Conservation (phyloP, 148 eudicot species). For the Salicornia ramosissima region DNA sequence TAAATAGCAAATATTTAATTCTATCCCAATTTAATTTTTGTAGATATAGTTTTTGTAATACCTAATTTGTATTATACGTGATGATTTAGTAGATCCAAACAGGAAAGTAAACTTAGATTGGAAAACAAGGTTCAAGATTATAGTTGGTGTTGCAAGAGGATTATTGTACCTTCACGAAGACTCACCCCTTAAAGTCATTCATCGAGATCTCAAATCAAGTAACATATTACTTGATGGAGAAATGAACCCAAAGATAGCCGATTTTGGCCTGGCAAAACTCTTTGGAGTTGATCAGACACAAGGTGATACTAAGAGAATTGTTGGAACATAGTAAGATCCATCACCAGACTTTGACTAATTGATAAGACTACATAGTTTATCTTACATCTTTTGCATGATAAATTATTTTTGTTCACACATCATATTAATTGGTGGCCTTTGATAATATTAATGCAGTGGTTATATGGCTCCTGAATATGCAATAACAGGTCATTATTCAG, state of each 20-base stretch:
- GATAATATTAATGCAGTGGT: slow-evolving; percentile 15
- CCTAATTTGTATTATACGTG: too few species aligned
- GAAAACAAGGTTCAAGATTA: slow-evolving; percentile 12
- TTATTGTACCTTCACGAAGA: slow-evolving; percentile 24
- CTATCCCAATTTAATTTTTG: too few species aligned
- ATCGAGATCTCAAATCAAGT: slow-evolving; percentile 25
- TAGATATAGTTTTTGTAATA: too few species aligned
- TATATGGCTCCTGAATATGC: slow-evolving; percentile 38
- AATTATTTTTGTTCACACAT: not conserved
- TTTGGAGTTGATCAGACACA: slow-evolving; percentile 28
- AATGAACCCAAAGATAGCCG: slow-evolving; percentile 37
- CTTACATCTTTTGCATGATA: too few species aligned
- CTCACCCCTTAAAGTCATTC: slow-evolving; percentile 22
- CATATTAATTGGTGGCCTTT: too few species aligned
- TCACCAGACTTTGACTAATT: not conserved
- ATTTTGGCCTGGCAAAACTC: slow-evolving; percentile 42
- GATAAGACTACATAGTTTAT: too few species aligned
- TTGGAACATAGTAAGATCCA: slow-evolving; percentile 27
- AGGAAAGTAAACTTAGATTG: not conserved
- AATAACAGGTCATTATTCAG: slow-evolving; percentile 23
- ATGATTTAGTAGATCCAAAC: not conserved
- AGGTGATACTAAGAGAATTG: slow-evolving; percentile 19
- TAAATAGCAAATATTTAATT: too few species aligned
- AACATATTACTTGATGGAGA: slow-evolving; percentile 31
- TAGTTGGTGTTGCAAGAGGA: slow-evolving; percentile 20